Evolutionary conservation across 192 early-diverging fungal genomes (phyloP), one percentile per base, ranked within the genome.

Genomic region (Coemansia sp.): DNA sequence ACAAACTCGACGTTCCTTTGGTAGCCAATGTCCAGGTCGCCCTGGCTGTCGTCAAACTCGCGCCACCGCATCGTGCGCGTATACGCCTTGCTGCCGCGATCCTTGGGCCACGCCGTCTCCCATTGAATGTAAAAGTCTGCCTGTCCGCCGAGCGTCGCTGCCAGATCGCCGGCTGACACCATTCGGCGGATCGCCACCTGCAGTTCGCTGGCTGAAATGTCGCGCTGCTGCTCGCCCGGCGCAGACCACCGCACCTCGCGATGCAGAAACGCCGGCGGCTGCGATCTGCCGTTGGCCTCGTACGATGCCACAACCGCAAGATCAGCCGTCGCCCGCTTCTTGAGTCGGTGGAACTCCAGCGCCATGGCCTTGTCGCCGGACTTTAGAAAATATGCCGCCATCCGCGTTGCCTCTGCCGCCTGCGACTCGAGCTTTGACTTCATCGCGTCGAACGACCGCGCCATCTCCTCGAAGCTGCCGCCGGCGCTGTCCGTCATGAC

Each of bases 81-180:
- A 38, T 71, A 80, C 16, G 65, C 68, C 65, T 70, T 70, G 17
- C 45, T 34, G 48, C 54, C 45, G 40, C 51, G 60, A 62, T 80
- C 77, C 56, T 69, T 69, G 31, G 77, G 77, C 77, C 77, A 80
- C 4, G 50, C 57, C 12, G 67, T 52, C 66, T 74, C 66, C 77
- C 77, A 80, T 56, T 80, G 77, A n/a, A 80, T 38, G 49, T 66
- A 80, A 52, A 75, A 80, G 54, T 75, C 72, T 0, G 56, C 51
- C 25, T 57, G 31, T 34, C 72, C 69, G 45, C 63, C 66, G 58
- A 80, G 68, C 17, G 77, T 80, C 18, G 72, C 67, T 11, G 68
- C 68, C 45, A 80, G 60, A 34, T 80, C 77, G 65, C 77, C 77
- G 16, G 67, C 69, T 2, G 77, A 80, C 7, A 66, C 63, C 33